Evolutionary conservation across 2,329 filamentous ascomycete genomes (phyloP).

Genomic region (Tolypocladium endophyticum): DNA sequence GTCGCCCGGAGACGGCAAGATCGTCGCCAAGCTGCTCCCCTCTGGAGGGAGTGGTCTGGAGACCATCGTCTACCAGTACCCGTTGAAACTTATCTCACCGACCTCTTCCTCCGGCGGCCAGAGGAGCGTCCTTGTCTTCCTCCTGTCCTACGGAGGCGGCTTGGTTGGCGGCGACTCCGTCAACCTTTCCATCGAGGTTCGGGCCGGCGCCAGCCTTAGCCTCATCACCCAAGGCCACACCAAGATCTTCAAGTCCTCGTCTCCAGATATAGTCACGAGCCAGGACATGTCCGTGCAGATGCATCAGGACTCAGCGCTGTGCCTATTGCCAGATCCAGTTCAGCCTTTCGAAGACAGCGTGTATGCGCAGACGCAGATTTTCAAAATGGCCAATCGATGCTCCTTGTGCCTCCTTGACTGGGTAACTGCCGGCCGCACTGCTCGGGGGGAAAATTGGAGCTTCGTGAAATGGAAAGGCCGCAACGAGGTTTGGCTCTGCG

Average conservation of each 20-base stretch:
- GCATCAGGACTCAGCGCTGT: slow-evolving; percentile 41
- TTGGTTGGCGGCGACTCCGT: slow-evolving; percentile 82
- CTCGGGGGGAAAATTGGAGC: slow-evolving; percentile 82
- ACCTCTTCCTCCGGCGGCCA: slow-evolving; percentile 48
- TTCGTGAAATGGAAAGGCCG: slow-evolving; percentile 68
- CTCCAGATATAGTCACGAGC: slow-evolving; percentile 42
- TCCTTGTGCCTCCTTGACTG: slow-evolving; percentile 82
- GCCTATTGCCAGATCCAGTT: slow-evolving; percentile 78
- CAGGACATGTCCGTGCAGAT: slow-evolving; percentile 46
- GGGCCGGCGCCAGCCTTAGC: slow-evolving; percentile 53
- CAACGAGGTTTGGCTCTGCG: slow-evolving; percentile 70
- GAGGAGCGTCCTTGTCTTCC: slow-evolving; percentile 68
- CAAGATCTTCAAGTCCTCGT: slow-evolving; percentile 81
- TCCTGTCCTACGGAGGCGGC: slow-evolving; percentile 90
- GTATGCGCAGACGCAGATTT: slow-evolving; percentile 77
- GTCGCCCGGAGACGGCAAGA: slow-evolving; percentile 65
- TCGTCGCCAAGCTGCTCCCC: slow-evolving; percentile 64
- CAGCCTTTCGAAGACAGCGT: slow-evolving; percentile 80
- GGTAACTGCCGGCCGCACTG: slow-evolving; percentile 80
- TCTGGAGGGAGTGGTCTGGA: slow-evolving; percentile 61
- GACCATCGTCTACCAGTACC: slow-evolving; percentile 80
- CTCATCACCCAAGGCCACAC: slow-evolving; percentile 71
- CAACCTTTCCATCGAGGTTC: slow-evolving; percentile 58
- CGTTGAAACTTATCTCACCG: slow-evolving; percentile 84
- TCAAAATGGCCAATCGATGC: slow-evolving; percentile 46